Evolutionary conservation across 306 rosid genomes (phyloP), one percentile per base, ranked within the genome.

Genomic region (Quercus cerris): DNA sequence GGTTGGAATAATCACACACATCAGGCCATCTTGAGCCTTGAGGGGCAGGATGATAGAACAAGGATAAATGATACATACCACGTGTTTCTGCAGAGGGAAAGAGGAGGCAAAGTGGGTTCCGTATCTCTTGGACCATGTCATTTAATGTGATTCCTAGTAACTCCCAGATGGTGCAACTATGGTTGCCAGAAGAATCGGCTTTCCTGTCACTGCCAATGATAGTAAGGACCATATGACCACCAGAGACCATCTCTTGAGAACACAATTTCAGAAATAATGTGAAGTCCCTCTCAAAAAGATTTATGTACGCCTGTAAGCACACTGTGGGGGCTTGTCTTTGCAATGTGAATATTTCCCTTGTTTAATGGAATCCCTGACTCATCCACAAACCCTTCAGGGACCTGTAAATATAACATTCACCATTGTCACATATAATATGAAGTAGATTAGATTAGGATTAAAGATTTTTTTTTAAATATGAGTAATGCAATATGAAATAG

Each of bases 351-450:
- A 51, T 77, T 86, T 52, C 79, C 80, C 8, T 77, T 86, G 63
- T 83, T 86, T 25, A 59, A 5, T 35, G 75, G 73, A 27, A 55
- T 81, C 20, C 81, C 70, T n/a, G n/a, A n/a, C 55, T 77, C 27
- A 0, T 27, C 59, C 1, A 12, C 77, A 20, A 86, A 2, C 10
- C 86, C 84, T 31, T 77, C 46, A 0, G 89, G 89, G 22, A 74
- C 78, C 89, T 86, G 63, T 20, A 9, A 23, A 54, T 5, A 51
- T 0, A 1, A 70, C 18, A 28, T 15, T 3, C 71, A 66, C 22
- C 25, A 58, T 22, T 20, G 17, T 12, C 18, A 14, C 11, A 5
- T 22, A 12, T 14, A 31, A 55, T 30, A 38, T 19, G 3, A 22
- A 44, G 12, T 27, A 27, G 35, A 5, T 20, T 15, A 44, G 13